A percentile compares a stretch with the other conserved stretches of the same genome.
phyloP scores from a whole-genome alignment of 352 stramenopile genomes.

The Pythium rhizo-oryzae region DNA sequence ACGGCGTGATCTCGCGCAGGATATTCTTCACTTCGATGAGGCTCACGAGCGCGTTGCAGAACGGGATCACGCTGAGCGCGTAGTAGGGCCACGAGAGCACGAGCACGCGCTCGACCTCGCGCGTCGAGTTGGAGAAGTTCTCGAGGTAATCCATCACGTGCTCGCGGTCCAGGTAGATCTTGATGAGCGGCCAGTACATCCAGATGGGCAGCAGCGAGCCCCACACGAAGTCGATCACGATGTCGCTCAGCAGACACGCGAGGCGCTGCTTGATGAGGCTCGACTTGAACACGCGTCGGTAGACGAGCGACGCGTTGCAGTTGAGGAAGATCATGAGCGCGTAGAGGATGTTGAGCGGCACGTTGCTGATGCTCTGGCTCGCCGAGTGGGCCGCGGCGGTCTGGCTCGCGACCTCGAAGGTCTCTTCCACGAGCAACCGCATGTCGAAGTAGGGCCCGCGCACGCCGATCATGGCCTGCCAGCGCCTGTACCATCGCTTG shows the following conservation, averaged over 20 bases:
- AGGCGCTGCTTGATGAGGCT: constrained; percentile 12
- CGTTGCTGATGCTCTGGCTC: constrained; percentile 18
- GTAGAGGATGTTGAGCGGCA: constrained; percentile 15
- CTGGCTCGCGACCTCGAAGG: constrained; percentile 5
- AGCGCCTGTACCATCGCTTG: not conserved
- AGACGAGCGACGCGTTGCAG: not conserved
- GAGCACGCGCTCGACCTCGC: constrained; percentile 9
- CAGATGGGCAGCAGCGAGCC: constrained; percentile 21
- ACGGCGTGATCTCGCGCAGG: not conserved
- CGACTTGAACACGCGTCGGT: not conserved
- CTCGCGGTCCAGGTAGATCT: not conserved
- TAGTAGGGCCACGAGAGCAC: constrained; percentile 10
- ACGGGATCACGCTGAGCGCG: constrained; percentile 18
- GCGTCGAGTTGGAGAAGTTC: not conserved
- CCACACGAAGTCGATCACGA: constrained; percentile 24
- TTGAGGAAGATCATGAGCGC: constrained; percentile 19
- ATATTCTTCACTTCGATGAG: constrained; percentile 1
- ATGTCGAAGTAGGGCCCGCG: constrained; percentile 22
- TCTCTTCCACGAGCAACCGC: constrained; percentile 7
- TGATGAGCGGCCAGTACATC: constrained; percentile 24
- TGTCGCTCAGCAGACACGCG: constrained; percentile 7
- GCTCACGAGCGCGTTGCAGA: constrained; percentile 8
- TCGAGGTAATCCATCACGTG: not conserved
- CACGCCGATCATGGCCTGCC: not conserved
- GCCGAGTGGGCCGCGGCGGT: constrained; percentile 10